These are phyloP conservation scores for Diaporthe sp. DNA, from an alignment of 2,329 filamentous ascomycete species.

Conservation along the genomic window DNA sequence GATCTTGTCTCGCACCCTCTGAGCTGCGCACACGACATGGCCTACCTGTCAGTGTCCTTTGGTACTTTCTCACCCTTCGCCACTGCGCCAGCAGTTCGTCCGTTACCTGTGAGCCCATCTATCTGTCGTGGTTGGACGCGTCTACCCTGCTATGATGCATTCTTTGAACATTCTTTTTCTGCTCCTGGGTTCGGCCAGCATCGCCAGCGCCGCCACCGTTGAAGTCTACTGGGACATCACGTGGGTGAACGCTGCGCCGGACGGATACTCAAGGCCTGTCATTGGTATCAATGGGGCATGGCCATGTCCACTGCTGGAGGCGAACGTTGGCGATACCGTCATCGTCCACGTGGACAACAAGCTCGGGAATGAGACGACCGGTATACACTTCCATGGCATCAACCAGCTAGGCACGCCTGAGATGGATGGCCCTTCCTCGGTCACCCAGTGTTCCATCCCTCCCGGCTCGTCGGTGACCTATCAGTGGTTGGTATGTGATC, in stretches of 20 bases:
- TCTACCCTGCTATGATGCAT: slow-evolving; percentile 23
- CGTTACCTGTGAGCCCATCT: not conserved
- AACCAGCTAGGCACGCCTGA: slow-evolving; percentile 61
- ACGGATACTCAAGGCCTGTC: slow-evolving; percentile 49
- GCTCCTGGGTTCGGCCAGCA: slow-evolving; percentile 38
- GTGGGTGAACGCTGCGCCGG: slow-evolving; percentile 52
- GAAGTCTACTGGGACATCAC: slow-evolving; percentile 52
- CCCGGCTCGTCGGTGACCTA: slow-evolving; percentile 65
- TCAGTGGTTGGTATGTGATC: slow-evolving; percentile 55
- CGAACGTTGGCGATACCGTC: slow-evolving; percentile 60
- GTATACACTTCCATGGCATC: slow-evolving; percentile 69
- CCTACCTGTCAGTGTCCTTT: not conserved
- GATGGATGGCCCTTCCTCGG: slow-evolving; percentile 68
- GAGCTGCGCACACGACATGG: not conserved
- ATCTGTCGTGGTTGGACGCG: not conserved
- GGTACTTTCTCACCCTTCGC: not conserved
- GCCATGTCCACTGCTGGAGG: slow-evolving; percentile 68
- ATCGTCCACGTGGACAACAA: slow-evolving; percentile 60
- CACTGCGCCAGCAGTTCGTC: not conserved
- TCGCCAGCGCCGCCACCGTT: slow-evolving; percentile 45
- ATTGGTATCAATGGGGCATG: slow-evolving; percentile 70
- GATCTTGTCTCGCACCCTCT: slow-evolving; percentile 21
- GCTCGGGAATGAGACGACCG: slow-evolving; percentile 63
- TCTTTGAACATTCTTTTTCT: not conserved
- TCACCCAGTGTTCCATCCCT: slow-evolving; percentile 65